Evolutionary conservation across 179 eudicot genomes (phyloP).

Genomic region (Carnegiea gigantea): DNA sequence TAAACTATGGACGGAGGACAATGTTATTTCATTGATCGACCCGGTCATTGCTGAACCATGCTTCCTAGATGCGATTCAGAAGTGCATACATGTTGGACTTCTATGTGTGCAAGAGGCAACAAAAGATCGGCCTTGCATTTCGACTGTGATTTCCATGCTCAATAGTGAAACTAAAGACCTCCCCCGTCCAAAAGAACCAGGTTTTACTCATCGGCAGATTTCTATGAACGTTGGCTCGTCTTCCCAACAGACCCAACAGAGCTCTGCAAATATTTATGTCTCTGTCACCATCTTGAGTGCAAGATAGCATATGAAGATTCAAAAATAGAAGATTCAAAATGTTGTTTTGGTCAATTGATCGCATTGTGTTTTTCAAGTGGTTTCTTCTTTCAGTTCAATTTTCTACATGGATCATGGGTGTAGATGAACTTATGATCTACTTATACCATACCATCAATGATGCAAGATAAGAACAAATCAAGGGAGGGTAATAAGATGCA

Average conservation of each 20-base stretch:
- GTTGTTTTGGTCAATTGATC: not conserved
- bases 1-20: conserved; percentile 46
- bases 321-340: not conserved
- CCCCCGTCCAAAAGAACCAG: conserved; percentile 45
- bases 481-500: no score
- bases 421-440: not conserved
- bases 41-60: conserved; percentile 14
- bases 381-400: not conserved
- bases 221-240: not conserved
- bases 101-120: conserved; percentile 49
- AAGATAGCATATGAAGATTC: conserved; percentile 16
- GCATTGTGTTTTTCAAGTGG: not conserved
- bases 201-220: conserved; percentile 28
- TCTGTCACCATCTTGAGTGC: conserved; percentile 25
- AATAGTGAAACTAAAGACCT: conserved; percentile 29
- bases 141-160: conserved; percentile 42
- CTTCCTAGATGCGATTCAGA: conserved; percentile 26
- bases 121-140: conserved; percentile 38
- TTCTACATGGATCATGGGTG: not conserved
- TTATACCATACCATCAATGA: no score
- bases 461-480: no score
- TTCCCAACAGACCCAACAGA: conserved; percentile 1
- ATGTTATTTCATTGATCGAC: conserved; percentile 23
- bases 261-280: conserved; percentile 18
- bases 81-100: conserved; percentile 47